These are phyloP conservation scores for Malassezia sympodialis DNA, from an alignment of 1,284 basidiomycete genomes.

Conservation along the genomic window DNA sequence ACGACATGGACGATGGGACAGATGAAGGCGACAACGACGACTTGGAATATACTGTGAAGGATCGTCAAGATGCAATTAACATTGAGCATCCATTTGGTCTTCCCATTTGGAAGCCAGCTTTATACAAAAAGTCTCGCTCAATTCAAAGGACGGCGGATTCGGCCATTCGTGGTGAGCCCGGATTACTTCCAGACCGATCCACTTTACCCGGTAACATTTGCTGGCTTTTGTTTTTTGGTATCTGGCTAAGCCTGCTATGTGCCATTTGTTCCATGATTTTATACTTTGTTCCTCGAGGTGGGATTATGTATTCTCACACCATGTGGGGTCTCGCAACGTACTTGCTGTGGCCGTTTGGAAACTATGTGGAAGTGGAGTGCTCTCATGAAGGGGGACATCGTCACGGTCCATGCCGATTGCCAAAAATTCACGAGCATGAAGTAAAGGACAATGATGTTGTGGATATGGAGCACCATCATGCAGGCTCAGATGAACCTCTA, in stretches of 20 bases:
- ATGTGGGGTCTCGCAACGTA: slow-evolving; percentile 90
- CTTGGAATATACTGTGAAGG: slow-evolving; percentile 79
- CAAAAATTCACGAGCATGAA: slow-evolving; percentile 12
- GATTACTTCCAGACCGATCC: slow-evolving; percentile 79
- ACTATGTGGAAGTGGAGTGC: slow-evolving; percentile 79
- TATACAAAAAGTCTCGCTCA: slow-evolving; percentile 95
- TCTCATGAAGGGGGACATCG: slow-evolving; percentile 31
- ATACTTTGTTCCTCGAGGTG: slow-evolving; percentile 64
- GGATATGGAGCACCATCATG: slow-evolving; percentile 7
- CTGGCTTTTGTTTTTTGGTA: slow-evolving; percentile 72
- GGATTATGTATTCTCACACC: slow-evolving; percentile 72
- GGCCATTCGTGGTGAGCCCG: slow-evolving; percentile 81
- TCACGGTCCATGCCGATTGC: slow-evolving; percentile 13
- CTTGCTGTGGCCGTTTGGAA: slow-evolving; percentile 94
- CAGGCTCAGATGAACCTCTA: neutral
- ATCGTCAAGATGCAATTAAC: slow-evolving; percentile 91
- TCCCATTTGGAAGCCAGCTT: slow-evolving; percentile 97
- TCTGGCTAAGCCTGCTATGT: slow-evolving; percentile 69
- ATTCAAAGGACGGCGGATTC: slow-evolving; percentile 92
- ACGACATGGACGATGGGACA: slow-evolving; percentile 7
- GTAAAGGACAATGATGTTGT: slow-evolving; percentile 7
- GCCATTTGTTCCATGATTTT: slow-evolving; percentile 61
- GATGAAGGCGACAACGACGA: slow-evolving; percentile 51
- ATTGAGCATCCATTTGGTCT: slow-evolving; percentile 98
- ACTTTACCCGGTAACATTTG: slow-evolving; percentile 83